Conservation (phyloP, 805 yeast species). For the Candida krabiensis region DNA sequence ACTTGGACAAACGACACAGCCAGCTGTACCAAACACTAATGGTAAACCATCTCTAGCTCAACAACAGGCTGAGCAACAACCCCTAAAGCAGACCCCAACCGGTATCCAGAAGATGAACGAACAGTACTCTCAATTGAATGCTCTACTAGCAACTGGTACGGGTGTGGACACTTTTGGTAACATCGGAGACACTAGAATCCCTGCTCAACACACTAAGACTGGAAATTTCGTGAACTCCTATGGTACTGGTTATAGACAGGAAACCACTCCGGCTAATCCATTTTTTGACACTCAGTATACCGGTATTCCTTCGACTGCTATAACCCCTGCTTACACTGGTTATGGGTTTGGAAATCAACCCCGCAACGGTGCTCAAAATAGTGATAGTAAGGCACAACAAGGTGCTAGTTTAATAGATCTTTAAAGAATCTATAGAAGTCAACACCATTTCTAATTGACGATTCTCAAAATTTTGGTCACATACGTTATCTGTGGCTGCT, state of each 20-base stretch:
- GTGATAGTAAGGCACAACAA: conserved; percentile 11
- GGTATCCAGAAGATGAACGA: conserved; percentile 58
- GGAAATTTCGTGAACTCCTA: conserved; percentile 81
- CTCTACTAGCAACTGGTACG: conserved; percentile 78
- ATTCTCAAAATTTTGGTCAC: background rate
- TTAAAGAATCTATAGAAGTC: conserved; percentile 6
- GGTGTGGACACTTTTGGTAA: conserved; percentile 94
- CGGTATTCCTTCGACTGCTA: conserved; percentile 61
- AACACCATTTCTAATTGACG: background rate
- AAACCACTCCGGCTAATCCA: conserved; percentile 53
- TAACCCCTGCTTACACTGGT: conserved; percentile 86
- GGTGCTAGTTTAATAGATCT: conserved; percentile 35
- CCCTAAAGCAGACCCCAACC: conserved; percentile 46
- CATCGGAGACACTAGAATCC: conserved; percentile 78
- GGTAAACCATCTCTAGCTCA: conserved; percentile 31
- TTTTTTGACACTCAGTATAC: conserved; percentile 70
- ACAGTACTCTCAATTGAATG: conserved; percentile 70
- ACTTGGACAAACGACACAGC: conserved; percentile 14
- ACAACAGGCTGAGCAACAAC: conserved; percentile 33
- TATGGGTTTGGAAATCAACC: conserved; percentile 88
- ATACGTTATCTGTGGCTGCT: too few species aligned
- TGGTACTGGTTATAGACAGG: conserved; percentile 76
- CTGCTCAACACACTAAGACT: conserved; percentile 88
- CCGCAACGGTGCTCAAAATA: conserved; percentile 32
- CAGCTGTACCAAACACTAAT: conserved; percentile 18